Conservation (phyloP, 192 early-diverging fungal genomes). For the Spizellomyces punctatus region DNA sequence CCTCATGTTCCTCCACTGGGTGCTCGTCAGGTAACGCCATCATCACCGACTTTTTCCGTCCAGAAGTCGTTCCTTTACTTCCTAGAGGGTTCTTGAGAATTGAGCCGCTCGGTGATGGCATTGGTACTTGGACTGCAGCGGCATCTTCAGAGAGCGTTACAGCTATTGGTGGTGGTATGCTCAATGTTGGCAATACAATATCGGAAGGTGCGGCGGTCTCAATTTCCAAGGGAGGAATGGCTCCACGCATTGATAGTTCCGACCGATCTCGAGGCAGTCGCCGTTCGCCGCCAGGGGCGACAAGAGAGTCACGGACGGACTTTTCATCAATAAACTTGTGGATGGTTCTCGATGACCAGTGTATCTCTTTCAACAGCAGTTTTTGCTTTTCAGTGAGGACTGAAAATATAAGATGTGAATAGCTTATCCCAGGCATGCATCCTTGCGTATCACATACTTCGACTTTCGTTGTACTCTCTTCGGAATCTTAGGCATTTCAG, state of each 20-base stretch:
- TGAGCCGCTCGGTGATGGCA: constrained; percentile 10
- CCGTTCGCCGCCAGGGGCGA: constrained; percentile 1
- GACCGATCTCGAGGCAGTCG: constrained; percentile 9
- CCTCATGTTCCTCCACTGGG: too few species aligned
- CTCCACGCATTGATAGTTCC: constrained; percentile 17
- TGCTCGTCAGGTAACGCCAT: neutral
- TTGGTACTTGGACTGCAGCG: neutral
- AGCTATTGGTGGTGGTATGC: neutral
- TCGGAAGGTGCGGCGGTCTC: neutral
- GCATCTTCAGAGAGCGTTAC: too few species aligned
- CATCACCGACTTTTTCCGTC: neutral
- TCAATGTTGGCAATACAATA: neutral
- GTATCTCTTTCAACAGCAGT: constrained; percentile 49
- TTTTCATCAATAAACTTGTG: constrained; percentile 47
- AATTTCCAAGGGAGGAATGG: constrained; percentile 11
- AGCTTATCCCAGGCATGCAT: neutral
- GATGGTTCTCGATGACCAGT: constrained; percentile 46
- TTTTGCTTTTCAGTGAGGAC: constrained; percentile 48
- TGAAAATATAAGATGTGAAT: constrained; percentile 9
- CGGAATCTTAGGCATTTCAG: constrained; percentile 54
- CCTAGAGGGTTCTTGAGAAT: constrained; percentile 4
- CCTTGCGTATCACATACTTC: constrained; percentile 23
- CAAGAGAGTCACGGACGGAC: constrained; percentile 1
- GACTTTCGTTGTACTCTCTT: constrained; percentile 43
- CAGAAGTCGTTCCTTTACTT: neutral